Evolutionary conservation across 2,329 filamentous ascomycete genomes (phyloP).

Genomic region (Colletotrichum paranaense): DNA sequence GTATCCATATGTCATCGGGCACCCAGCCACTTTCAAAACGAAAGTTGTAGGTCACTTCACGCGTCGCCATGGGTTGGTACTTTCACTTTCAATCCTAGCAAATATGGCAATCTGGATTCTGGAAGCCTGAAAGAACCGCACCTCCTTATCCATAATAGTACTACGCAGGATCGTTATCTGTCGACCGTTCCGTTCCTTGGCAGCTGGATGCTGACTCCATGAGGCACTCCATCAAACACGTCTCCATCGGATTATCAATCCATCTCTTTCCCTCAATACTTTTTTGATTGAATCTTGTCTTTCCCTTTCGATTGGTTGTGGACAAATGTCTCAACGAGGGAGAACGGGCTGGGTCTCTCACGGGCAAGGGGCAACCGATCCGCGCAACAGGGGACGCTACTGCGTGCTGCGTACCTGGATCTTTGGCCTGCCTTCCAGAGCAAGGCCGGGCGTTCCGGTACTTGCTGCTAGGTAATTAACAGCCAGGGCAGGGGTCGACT

Average conservation of each 20-base stretch:
- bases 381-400: background rate
- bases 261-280: background rate
- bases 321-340: background rate
- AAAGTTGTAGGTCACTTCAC: background rate
- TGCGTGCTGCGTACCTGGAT: background rate
- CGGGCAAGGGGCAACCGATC: background rate
- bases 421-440: background rate
- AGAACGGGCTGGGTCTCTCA: background rate
- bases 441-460: slow-evolving; percentile 24
- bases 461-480: background rate
- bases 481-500: background rate
- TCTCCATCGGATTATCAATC: background rate
- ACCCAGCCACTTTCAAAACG: background rate
- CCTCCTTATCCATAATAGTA: background rate
- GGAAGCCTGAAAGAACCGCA: background rate
- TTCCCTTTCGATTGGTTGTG: background rate
- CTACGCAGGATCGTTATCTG: background rate
- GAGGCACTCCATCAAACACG: background rate
- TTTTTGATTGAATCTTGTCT: too few relatives aligned
- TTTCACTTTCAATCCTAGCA: background rate
- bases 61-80: background rate
- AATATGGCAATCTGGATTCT: background rate
- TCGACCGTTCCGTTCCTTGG: background rate
- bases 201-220: background rate
- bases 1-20: background rate